A percentile compares a stretch with the other conserved stretches of the same genome.
Evolutionary conservation across 805 yeast species (phyloP).

Genomic region (Cyberlindnera misumaiensis): DNA sequence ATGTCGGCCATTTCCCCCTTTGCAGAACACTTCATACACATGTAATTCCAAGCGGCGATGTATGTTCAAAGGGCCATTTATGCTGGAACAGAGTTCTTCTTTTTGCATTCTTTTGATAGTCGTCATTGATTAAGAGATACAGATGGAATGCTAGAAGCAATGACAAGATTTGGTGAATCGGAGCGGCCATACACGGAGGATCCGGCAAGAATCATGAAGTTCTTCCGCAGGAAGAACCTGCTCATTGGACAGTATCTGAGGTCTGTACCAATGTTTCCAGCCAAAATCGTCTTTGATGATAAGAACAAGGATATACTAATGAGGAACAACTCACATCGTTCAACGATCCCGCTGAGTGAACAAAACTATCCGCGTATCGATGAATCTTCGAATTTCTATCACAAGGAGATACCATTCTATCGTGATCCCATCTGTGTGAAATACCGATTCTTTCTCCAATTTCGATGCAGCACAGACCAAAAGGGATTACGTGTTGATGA

Average conservation of each 20-base stretch:
- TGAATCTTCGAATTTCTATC: conserved; percentile 15
- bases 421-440: conserved; percentile 21
- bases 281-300: conserved; percentile 22
- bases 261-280: conserved; percentile 22
- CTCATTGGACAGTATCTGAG: conserved; percentile 16
- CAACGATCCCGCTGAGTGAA: conserved; percentile 14
- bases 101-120: conserved; percentile 29
- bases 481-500: conserved; percentile 13
- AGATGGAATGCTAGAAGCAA: conserved; percentile 8
- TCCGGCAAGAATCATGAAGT: conserved; percentile 24
- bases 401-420: conserved; percentile 19
- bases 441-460: conserved; percentile 13
- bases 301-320: conserved; percentile 19
- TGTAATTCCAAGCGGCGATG: conserved; percentile 29
- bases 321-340: conserved; percentile 25
- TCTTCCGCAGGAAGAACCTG: conserved; percentile 23
- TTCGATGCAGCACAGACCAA: conserved; percentile 19
- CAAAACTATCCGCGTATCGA: conserved; percentile 22
- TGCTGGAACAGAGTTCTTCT: conserved; percentile 30
- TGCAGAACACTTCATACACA: conserved; percentile 21
- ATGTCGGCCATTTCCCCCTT: conserved; percentile 4
- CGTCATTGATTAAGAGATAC: conserved; percentile 27
- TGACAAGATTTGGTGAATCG: conserved; percentile 5
- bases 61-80: conserved; percentile 28
- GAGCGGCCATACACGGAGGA: conserved; percentile 18